Base-by-base conservation (phyloP, 352 stramenopile species). In the Pythium pyrilobum region DNA sequence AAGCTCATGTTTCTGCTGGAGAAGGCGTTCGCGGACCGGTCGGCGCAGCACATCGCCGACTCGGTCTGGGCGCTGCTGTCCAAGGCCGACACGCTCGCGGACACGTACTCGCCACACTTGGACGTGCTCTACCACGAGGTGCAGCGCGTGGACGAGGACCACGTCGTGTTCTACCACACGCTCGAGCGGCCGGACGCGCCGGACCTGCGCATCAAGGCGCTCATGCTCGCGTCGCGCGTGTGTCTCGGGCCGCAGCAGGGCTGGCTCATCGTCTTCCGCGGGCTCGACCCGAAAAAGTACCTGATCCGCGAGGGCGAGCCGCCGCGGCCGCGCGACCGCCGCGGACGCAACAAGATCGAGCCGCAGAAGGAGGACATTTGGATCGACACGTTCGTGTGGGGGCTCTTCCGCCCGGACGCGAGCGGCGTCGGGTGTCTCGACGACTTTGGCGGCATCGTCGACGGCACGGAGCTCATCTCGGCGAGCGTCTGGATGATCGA, bases 381-480 rank as follows among this genome's bases (percentile, higher is more conserved):
- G 78, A 74, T 89, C 25, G 70, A 85, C 62, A 74, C 72, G 46
- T 89, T 89, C 38, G 73, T 84, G 7, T 89, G 78, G 78, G 71
- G 67, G 29, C 66, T 76, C n/a, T 87, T 86, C 41, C 64, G 77
- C 9, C 66, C 67, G 7, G 66, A 59, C 13, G 69, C 69, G 11
- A 66, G 71, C 11, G 64, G 64, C 15, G 48, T 77, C 9, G 62
- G 81, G 46, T 85, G 71, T 38, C 60, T 69, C 21, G 56, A 81
- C 45, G 78, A 82, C 39, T 87, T 85, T 51, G 78, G 78, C 25
- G 78, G 78, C 16, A 64, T 83, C 24, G 74, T 87, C 18, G 57
- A 79, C 53, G 74, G 74, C 53, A 85, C 76, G 15, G 51, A 70
- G 56, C 65, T 89, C 10, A 67, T 74, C 27, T 72, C 70, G 28